Evolutionary conservation across 2,329 filamentous ascomycete genomes (phyloP).

Genomic region (Colletotrichum sansevieriae): DNA sequence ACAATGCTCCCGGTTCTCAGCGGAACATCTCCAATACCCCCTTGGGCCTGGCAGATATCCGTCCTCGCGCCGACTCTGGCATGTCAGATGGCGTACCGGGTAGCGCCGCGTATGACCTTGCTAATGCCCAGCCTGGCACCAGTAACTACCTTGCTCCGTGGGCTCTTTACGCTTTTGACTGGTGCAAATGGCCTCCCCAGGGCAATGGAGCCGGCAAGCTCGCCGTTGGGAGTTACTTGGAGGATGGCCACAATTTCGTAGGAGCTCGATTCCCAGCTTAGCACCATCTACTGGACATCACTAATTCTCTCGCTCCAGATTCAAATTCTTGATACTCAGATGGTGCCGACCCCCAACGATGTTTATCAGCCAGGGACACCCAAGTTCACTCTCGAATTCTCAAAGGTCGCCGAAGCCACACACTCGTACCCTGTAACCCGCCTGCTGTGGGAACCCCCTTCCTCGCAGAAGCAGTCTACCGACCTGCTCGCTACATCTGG

Average conservation of each 20-base stretch:
- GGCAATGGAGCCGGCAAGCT: constrained; percentile 88
- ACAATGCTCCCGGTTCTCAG: constrained; percentile 69
- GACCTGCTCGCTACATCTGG: constrained; percentile 95
- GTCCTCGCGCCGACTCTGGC: constrained; percentile 85
- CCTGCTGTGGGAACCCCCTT: constrained; percentile 95
- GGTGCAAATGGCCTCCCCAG: constrained; percentile 97
- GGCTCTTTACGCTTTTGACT: constrained; percentile 97
- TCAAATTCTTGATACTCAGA: constrained; percentile 93
- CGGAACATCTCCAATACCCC: constrained; percentile 84
- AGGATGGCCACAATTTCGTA: constrained; percentile 99
- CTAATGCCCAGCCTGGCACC: constrained; percentile 76
- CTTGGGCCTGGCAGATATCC: constrained; percentile 90
- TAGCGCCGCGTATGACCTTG: constrained; percentile 73
- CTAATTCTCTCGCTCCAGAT: constrained; percentile 69
- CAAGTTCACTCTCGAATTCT: constrained; percentile 87
- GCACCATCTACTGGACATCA: background rate
- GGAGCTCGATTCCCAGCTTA: constrained; percentile 47
- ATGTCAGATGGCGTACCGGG: constrained; percentile 79
- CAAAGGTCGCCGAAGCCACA: constrained; percentile 93
- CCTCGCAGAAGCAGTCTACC: constrained; percentile 93
- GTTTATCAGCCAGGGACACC: constrained; percentile 77
- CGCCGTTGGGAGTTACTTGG: constrained; percentile 94
- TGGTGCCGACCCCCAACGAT: constrained; percentile 77
- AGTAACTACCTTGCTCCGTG: constrained; percentile 96
- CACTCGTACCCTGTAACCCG: constrained; percentile 98